phyloP scores from a whole-genome alignment of 495 filamentous ascomycete genomes.

The Elaphomyces granulatus region DNA sequence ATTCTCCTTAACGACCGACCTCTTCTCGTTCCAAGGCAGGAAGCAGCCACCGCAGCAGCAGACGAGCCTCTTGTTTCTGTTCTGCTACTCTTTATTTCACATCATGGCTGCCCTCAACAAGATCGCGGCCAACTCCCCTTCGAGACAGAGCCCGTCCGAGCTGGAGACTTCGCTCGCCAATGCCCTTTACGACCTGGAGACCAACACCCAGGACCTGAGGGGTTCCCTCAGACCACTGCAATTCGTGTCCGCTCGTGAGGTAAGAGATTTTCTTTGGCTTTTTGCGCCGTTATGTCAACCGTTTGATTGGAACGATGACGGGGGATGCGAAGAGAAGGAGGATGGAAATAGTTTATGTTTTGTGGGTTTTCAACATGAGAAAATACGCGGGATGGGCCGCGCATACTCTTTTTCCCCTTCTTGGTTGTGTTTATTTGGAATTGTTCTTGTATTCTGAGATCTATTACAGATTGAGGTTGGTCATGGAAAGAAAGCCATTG shows the following conservation, averaged over 20 bases:
- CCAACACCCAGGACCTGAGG: conserved; percentile 94
- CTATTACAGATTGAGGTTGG: conserved; percentile 84
- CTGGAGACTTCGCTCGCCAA: conserved; percentile 85
- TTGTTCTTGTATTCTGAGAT: conserved; percentile 15
- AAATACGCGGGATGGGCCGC: too few species aligned
- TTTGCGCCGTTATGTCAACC: too few species aligned
- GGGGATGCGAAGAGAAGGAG: too few species aligned
- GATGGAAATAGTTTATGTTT: too few species aligned
- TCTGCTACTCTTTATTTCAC: conserved; percentile 21
- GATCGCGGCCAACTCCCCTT: conserved; percentile 93
- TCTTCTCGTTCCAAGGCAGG: conserved; percentile 20
- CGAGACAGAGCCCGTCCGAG: conserved; percentile 84
- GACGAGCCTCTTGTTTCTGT: conserved; percentile 29
- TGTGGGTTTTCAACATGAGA: too few species aligned
- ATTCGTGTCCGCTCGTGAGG: conserved; percentile 95
- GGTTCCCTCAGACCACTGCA: conserved; percentile 83
- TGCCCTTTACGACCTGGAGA: conserved; percentile 95
- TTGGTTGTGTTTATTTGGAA: conserved; percentile 4
- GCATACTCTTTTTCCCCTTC: conserved; percentile 2
- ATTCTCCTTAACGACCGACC: too few species aligned
- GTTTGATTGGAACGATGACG: too few species aligned
- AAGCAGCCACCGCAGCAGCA: conserved; percentile 27
- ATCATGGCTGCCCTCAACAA: conserved; percentile 74
- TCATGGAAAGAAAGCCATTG: conserved; percentile 99
- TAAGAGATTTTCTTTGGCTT: too few species aligned